phyloP scores from a whole-genome alignment of 2,329 filamentous ascomycete genomes.

The Xylaria sp. region DNA sequence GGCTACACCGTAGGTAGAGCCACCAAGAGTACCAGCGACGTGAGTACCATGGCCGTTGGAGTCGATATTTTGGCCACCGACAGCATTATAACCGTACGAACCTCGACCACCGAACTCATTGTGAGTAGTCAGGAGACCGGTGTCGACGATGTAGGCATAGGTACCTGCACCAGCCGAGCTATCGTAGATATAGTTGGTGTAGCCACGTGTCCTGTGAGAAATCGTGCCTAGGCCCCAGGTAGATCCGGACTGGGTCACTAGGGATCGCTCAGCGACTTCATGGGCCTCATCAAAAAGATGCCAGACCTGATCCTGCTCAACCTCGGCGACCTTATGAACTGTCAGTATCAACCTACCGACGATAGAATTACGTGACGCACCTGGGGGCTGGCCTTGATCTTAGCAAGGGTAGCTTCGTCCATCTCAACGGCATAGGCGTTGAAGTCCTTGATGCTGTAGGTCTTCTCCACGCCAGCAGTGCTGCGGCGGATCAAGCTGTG shows the following conservation, averaged over 20 bases:
- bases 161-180: slow-evolving; percentile 53
- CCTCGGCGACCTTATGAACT: slow-evolving; percentile 43
- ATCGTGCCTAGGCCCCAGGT: slow-evolving; percentile 60
- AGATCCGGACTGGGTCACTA: slow-evolving; percentile 50
- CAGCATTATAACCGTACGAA: slow-evolving; percentile 47
- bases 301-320: slow-evolving; percentile 50
- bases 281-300: slow-evolving; percentile 42
- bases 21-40: slow-evolving; percentile 58
- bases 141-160: slow-evolving; percentile 66
- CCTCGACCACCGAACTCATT: slow-evolving; percentile 57
- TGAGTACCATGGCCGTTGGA: slow-evolving; percentile 60
- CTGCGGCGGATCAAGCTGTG: slow-evolving; percentile 52
- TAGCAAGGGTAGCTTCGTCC: slow-evolving; percentile 50
- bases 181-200: slow-evolving; percentile 57
- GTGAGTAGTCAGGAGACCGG: slow-evolving; percentile 61
- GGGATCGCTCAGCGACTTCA: slow-evolving; percentile 42
- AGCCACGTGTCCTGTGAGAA: slow-evolving; percentile 53
- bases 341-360: slow-evolving; percentile 1
- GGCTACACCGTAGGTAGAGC: slow-evolving; percentile 57
- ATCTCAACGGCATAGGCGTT: slow-evolving; percentile 58
- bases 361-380: slow-evolving; percentile 7
- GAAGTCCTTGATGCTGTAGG: slow-evolving; percentile 56
- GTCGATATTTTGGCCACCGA: slow-evolving; percentile 50
- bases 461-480: slow-evolving; percentile 54
- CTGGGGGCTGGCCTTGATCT: slow-evolving; percentile 49